Evolutionary conservation across 192 early-diverging fungal species (phyloP), one percentile per base, ranked within the genome.

Genomic region (Linderina pennispora): DNA sequence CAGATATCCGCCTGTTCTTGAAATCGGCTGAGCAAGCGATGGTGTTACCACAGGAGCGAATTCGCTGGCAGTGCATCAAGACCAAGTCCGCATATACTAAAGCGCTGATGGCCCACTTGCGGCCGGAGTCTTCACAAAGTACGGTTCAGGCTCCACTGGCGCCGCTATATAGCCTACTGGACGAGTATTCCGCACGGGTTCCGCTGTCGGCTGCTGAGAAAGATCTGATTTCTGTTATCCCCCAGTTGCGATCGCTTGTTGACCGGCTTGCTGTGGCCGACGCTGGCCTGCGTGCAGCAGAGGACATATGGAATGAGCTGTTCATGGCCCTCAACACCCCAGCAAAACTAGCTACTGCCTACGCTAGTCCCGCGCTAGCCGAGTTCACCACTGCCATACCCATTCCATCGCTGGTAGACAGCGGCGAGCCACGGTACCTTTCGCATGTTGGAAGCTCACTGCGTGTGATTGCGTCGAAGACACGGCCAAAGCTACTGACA

Each of bases 401-500:
- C 14, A 69, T 69, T 32, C 65, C 65, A 2, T 23, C 46, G 50
- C 50, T 69, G 16, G 50, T 53, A 3, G 33, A 48, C 17, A 58
- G 58, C 3, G 48, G 54, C 0, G 50, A 45, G 34, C 65, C 65
- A 0, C 18, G 53, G 20, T 69, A 69, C 22, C 62, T 62, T 49
- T 25, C 25, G 21, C 33, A 44, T 1, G 36, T 43, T 1, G 43
- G 54, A 32, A 24, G 36, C n/a, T 37, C 31, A 1, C 24, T 58
- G 25, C 50, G 50, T 10, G 43, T 58, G 4, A 69, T 69, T 37
- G 50, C 48, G 19, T 69, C 65, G 13, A 97, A 97, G 57, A 97
- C 91, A 1, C 86, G 91, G 37, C 94, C 94, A 8, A 97, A 95
- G 51, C 89, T 89, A 39, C 50, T 97, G 17, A 55, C 65, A 9